phyloP scores from a whole-genome alignment of 1,284 basidiomycete species.

The Macrocystidia cucumis region DNA sequence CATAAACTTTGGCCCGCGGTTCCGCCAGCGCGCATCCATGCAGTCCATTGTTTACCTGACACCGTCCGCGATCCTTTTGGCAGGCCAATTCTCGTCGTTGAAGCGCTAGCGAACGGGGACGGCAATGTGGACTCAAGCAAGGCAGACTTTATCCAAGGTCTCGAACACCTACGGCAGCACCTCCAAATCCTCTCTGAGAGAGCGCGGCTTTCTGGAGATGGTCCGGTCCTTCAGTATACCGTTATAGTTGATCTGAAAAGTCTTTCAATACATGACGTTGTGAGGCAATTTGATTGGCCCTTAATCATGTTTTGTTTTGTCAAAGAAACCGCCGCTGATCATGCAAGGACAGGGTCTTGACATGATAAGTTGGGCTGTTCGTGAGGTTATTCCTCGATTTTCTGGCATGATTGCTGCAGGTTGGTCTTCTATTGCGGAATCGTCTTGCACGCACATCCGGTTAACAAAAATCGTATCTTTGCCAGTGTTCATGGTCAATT shows the following conservation, averaged over 20 bases:
- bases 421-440: slow-evolving; percentile 21
- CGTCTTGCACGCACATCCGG: slow-evolving; percentile 4
- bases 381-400: slow-evolving; percentile 62
- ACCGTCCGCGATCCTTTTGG: slow-evolving; percentile 48
- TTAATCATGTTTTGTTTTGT: no score
- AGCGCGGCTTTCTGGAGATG: slow-evolving; percentile 14
- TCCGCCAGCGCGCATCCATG: slow-evolving; percentile 22
- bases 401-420: slow-evolving; percentile 75
- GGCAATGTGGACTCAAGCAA: slow-evolving; percentile 29
- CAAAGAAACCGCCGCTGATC: no score
- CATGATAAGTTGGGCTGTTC: slow-evolving; percentile 52
- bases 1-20: slow-evolving; percentile 32
- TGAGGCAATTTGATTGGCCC: no score
- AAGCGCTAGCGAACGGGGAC: slow-evolving; percentile 28
- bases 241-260: slow-evolving; percentile 61
- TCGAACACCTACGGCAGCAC: slow-evolving; percentile 49
- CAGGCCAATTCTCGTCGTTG: slow-evolving; percentile 51
- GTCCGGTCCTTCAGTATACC: slow-evolving; percentile 55
- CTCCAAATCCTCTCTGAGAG: slow-evolving; percentile 33
- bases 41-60: slow-evolving; percentile 44
- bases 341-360: slow-evolving; percentile 66
- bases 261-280: slow-evolving; percentile 50
- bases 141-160: slow-evolving; percentile 34
- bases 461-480: not conserved
- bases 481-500: slow-evolving; percentile 72